phyloP scores from a whole-genome alignment of 164 flowering plant species.

The grape (Vitis vinifera) region DNA sequence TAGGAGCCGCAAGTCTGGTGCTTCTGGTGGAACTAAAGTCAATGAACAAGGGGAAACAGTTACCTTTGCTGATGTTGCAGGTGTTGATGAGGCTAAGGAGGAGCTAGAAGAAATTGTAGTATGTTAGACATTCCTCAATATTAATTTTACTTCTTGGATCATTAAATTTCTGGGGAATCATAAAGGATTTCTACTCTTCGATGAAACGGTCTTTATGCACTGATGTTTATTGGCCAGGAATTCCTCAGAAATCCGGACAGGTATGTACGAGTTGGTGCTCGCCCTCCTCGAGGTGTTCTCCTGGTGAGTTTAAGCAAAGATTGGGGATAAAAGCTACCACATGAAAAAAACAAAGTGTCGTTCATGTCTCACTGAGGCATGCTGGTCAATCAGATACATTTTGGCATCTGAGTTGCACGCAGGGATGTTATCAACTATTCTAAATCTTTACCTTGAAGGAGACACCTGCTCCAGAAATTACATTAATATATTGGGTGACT shows the following conservation, averaged over 20 bases:
- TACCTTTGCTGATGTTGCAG: constrained; percentile 97
- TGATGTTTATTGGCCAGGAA: constrained; percentile 62
- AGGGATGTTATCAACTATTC: not conserved
- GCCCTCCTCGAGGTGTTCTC: constrained; percentile 98
- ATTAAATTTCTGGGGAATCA: not conserved
- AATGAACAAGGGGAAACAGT: constrained; percentile 78
- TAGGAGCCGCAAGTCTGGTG: constrained; percentile 79
- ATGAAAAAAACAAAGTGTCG: not conserved
- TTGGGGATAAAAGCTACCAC: not conserved
- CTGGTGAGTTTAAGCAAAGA: constrained; percentile 45
- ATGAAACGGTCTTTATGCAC: constrained; percentile 11
- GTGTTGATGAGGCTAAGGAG: constrained; percentile 99
- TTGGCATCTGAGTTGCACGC: not conserved
- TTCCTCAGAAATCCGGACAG: constrained; percentile 90
- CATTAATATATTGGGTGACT: not conserved
- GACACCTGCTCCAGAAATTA: not conserved
- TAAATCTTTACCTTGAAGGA: not conserved
- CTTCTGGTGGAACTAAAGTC: constrained; percentile 67
- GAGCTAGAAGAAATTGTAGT: constrained; percentile 99
- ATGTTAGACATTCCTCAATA: constrained; percentile 18
- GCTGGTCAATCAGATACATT: no score
- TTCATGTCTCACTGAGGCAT: not conserved
- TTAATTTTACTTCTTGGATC: not conserved
- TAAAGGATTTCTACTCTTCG: constrained; percentile 6
- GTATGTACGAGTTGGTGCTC: constrained; percentile 87